Conservation (phyloP, 1,139 yeast genomes). For the Geotrichum candidum region DNA sequence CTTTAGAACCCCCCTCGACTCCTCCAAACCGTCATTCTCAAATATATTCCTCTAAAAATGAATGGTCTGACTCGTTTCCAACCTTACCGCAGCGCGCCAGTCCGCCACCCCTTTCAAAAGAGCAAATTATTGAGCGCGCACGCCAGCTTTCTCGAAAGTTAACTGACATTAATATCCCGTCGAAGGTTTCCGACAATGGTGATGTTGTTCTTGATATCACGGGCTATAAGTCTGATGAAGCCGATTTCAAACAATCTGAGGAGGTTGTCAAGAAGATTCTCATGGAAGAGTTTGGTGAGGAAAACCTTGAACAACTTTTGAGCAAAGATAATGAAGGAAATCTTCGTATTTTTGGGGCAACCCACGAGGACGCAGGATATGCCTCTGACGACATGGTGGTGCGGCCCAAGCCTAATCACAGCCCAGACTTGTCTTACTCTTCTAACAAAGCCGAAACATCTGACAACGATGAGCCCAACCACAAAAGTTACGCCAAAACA, state of each 20-base stretch:
- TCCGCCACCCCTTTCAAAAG: slow-evolving; percentile 30
- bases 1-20: slow-evolving; percentile 12
- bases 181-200: slow-evolving; percentile 83
- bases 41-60: neutral
- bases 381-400: slow-evolving; percentile 15
- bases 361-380: slow-evolving; percentile 32
- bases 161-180: slow-evolving; percentile 71
- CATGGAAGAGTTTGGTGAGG: slow-evolving; percentile 56
- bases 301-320: slow-evolving; percentile 45
- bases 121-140: slow-evolving; percentile 56
- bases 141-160: slow-evolving; percentile 63
- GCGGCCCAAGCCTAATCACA: slow-evolving; percentile 4
- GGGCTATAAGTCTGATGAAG: slow-evolving; percentile 87
- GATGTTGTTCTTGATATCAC: slow-evolving; percentile 90
- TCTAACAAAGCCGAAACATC: slow-evolving; percentile 10
- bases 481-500: slow-evolving; percentile 62
- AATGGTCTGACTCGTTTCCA: slow-evolving; percentile 13
- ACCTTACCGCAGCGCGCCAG: slow-evolving; percentile 5
- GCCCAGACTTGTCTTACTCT: neutral
- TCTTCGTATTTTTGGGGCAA: slow-evolving; percentile 49
- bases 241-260: slow-evolving; percentile 40
- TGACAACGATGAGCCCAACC: neutral
- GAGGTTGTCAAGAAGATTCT: slow-evolving; percentile 66
- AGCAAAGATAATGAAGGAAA: slow-evolving; percentile 68
- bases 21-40: slow-evolving; percentile 5